Evolutionary conservation across 2,329 filamentous ascomycete species (phyloP), one percentile per base, ranked within the genome.

Genomic region (Dryadomyces quercivorus): DNA sequence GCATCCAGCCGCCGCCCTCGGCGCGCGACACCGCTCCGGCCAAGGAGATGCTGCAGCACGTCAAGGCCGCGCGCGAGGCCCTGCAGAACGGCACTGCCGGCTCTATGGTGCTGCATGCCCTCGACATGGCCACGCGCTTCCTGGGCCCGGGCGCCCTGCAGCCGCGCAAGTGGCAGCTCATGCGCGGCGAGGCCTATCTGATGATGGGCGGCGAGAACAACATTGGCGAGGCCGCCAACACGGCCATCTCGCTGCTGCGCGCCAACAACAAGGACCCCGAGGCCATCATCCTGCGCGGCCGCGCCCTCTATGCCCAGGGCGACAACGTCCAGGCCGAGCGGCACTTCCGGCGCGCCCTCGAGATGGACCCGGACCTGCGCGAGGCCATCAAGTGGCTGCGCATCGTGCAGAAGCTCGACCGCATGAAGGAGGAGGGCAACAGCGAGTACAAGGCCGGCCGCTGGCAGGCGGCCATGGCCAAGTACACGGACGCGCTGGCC

Each of bases 281-380:
- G 71, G 93, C 92, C 1, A 74, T 98, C 59, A 88, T 96, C 6
- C 80, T 98, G 52, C 82, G 92, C 50, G 93, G 92, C 22, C 82
- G 90, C 59, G 86, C 89, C 16, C 77, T 95, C 51, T 97, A 97
- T 64, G 85, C 84, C 4, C 88, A 93, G 66, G 93, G 93, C 34
- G 93, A 98, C 62, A 95, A 95, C 64, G 88, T 94, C 2, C 95
- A 96, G 75, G 92, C 93, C 1, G 79, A 95, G 46, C 87, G 92
- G 66, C 88, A 94, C 68, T 93, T 97, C 73, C 82, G 89, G 60
- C 88, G 93, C 72, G 93, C 92, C 20, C 73, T 95, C 55, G 86
- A 78, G 67, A 89, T 91, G 67, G 93, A 97, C 63, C 93, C 93
- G 9, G 93, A 98, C 68, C 93, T 87, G 73, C 85, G 82, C 63